Percentiles rank a stretch among this genome's conserved stretches.
These are phyloP conservation scores for Ogataea ganodermae DNA, from an alignment of 805 yeast genomes.

Conservation along the genomic window DNA sequence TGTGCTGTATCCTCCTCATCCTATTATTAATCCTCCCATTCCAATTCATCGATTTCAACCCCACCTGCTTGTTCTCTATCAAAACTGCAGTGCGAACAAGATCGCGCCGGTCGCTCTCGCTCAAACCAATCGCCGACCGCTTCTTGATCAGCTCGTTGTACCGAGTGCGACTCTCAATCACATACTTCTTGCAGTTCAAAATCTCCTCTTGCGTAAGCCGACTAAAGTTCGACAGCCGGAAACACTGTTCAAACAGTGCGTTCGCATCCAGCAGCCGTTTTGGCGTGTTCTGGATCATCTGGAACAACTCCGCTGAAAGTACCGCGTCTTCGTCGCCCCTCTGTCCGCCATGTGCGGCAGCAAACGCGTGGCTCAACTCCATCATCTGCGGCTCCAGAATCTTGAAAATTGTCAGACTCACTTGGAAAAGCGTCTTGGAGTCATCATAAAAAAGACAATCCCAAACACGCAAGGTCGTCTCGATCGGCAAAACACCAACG, in stretches of 20 bases:
- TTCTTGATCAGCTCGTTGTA: slow-evolving; percentile 35
- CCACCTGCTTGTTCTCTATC: slow-evolving; percentile 31
- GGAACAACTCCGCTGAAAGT: slow-evolving; percentile 55
- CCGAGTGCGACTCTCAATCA: slow-evolving; percentile 58
- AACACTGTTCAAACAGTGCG: slow-evolving; percentile 69
- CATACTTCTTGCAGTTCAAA: slow-evolving; percentile 74
- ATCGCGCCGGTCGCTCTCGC: slow-evolving; percentile 34
- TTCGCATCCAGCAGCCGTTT: slow-evolving; percentile 69
- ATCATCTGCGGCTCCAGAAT: slow-evolving; percentile 66
- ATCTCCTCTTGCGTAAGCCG: slow-evolving; percentile 82
- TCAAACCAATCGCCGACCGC: slow-evolving; percentile 32
- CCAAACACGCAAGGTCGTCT: slow-evolving; percentile 87
- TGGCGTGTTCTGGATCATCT: slow-evolving; percentile 82
- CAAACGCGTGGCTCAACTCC: slow-evolving; percentile 22
- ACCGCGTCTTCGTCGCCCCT: slow-evolving; percentile 28
- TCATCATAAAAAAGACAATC: slow-evolving; percentile 94
- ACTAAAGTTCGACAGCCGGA: slow-evolving; percentile 47
- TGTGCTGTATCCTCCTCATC: slow-evolving; percentile 33
- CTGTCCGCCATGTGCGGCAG: slow-evolving; percentile 6
- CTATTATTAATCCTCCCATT: slow-evolving; percentile 36
- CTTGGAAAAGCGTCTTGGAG: slow-evolving; percentile 79
- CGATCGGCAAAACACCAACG: slow-evolving; percentile 87
- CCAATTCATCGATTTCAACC: slow-evolving; percentile 37
- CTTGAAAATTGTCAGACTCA: slow-evolving; percentile 78
- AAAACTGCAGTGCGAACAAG: slow-evolving; percentile 26